Evolutionary conservation across 352 stramenopile genomes (phyloP).

Genomic region (Globisporangium megalacanthum): DNA sequence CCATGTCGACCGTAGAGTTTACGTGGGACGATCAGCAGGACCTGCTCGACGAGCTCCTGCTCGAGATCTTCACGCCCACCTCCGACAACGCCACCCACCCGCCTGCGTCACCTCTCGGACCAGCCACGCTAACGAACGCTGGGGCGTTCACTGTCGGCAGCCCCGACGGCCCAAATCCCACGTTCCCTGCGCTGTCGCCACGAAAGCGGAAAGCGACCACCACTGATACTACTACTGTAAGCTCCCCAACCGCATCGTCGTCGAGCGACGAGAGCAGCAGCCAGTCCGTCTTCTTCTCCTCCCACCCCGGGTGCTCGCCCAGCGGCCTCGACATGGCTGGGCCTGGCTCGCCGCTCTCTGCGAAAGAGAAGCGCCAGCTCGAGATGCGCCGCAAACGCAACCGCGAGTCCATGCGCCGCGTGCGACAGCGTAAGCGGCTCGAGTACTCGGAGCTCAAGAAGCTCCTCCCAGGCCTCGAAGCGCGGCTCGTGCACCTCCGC

Average conservation of each 20-base stretch:
- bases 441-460: conserved; percentile 5
- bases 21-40: conserved; percentile 7
- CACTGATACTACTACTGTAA: no score
- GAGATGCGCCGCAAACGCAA: conserved; percentile 22
- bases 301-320: neutral
- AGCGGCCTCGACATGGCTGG: conserved; percentile 2
- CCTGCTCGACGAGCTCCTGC: conserved; percentile 6
- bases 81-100: neutral
- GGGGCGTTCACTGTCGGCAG: neutral
- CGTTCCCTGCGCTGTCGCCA: no score
- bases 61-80: conserved; percentile 4
- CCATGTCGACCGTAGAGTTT: neutral
- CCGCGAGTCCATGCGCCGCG: conserved; percentile 26
- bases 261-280: conserved; percentile 7
- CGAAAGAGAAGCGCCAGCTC: conserved; percentile 9
- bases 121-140: no score
- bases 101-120: no score
- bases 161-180: neutral
- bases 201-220: neutral
- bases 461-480: conserved; percentile 6
- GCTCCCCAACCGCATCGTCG: conserved; percentile 5
- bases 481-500: neutral
- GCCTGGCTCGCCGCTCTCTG: conserved; percentile 1
- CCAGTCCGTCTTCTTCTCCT: neutral
- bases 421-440: conserved; percentile 17